phyloP scores from a whole-genome alignment of 2,329 filamentous ascomycete species.

The Bipolaris victoriae region DNA sequence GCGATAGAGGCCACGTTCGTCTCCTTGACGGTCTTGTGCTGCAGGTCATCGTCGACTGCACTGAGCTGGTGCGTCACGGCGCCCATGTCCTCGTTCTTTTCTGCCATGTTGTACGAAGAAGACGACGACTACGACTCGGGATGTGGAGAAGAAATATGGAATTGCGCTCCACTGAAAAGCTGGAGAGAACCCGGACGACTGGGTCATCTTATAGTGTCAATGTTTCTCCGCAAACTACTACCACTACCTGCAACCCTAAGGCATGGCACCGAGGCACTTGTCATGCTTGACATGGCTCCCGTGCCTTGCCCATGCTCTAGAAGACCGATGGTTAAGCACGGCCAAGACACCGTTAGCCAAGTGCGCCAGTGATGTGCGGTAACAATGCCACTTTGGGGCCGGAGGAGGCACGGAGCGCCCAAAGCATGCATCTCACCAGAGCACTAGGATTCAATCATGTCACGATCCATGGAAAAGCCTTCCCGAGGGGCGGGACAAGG shows the following conservation, averaged over 20 bases:
- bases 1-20: conserved; percentile 40
- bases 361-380: conserved; percentile 23
- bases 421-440: neutral
- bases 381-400: conserved; percentile 14
- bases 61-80: conserved; percentile 35
- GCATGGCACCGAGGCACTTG: conserved; percentile 25
- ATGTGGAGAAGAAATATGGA: conserved; percentile 8
- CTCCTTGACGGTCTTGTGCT: conserved; percentile 33
- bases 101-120: conserved; percentile 20
- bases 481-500: conserved; percentile 23
- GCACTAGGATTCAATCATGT: conserved; percentile 3
- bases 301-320: conserved; percentile 21
- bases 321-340: conserved; percentile 13
- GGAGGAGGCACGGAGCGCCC: conserved; percentile 4
- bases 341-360: conserved; percentile 30
- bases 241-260: conserved; percentile 10
- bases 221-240: conserved; percentile 31
- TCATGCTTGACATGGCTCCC: conserved; percentile 17
- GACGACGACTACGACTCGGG: neutral
- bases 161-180: conserved; percentile 9
- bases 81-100: conserved; percentile 29
- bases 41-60: conserved; percentile 28
- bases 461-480: conserved; percentile 8
- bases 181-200: conserved; percentile 21
- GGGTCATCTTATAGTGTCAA: conserved; percentile 34